Evolutionary conservation across 75 land plant species (phyloP), one percentile per base, ranked within the genome.

Genomic region (Selaginella moellendorffii): DNA sequence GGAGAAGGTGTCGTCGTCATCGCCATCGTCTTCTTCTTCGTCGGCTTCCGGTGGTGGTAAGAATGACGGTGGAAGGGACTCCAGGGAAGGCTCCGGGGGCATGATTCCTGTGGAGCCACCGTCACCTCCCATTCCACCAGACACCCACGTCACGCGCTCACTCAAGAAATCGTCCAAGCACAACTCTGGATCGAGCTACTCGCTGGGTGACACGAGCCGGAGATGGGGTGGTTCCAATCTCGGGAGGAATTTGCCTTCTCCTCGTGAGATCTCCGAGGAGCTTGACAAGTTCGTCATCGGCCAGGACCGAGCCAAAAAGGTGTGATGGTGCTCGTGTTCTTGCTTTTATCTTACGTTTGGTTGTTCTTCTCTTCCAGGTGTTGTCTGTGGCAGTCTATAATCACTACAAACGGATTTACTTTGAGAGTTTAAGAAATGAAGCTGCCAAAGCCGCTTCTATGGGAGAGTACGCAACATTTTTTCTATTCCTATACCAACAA

Each of bases 341-440:
- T 36, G 5, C 14, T 36, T 5, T 36, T 36, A 5, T 36, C 46
- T 14, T 36, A 36, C 46, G 5, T 36, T 36, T 14, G 46, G 46
- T 36, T 36, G 5, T 5, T 36, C 10, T 36, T 20, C 21, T 14
- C 14, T 25, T 69, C 58, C 66, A 90, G 96, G 86, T 90, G 65
- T 82, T 90, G 28, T 78, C 96, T 1, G 96, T 90, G 36, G 96
- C 92, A 31, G 92, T 90, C 17, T 81, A 90, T 63, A 90, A 90
- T 65, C 96, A 90, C 68, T 90, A 90, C 65, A 90, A 90, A 66
- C 81, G 96, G 66, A 84, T 90, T 31, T 73, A 73, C 71, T 80
- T 82, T 62, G 72, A 75, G 2, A 79, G 78, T 0, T 30, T 77
- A 75, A 70, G 71, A 66, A 86, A 78, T 72, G 72, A 62, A 29